These are phyloP conservation scores for Oryza meyeriana DNA, from an alignment of 176 grass and related monocot species.

Conservation along the genomic window DNA sequence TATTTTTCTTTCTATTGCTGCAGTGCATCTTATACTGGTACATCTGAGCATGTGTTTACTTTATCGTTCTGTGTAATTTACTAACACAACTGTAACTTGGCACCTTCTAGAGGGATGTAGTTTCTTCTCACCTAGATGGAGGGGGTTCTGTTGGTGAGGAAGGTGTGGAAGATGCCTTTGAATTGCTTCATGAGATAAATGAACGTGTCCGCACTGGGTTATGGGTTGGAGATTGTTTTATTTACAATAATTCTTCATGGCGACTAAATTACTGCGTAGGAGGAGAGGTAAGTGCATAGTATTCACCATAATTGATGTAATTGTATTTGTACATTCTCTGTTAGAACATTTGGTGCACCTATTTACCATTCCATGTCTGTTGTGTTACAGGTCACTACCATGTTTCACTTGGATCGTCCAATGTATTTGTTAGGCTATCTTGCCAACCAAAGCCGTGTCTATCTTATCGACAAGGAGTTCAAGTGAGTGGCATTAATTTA, in stretches of 20 bases:
- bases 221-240: slow-evolving; percentile 75
- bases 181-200: slow-evolving; percentile 69
- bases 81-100: not conserved
- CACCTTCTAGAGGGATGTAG: slow-evolving; percentile 52
- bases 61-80: slow-evolving; percentile 3
- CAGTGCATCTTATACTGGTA: not conserved
- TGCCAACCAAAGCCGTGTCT: slow-evolving; percentile 67
- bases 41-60: not conserved
- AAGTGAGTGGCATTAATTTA: slow-evolving; percentile 40
- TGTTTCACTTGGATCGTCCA: slow-evolving; percentile 74
- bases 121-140: slow-evolving; percentile 60
- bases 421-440: slow-evolving; percentile 79
- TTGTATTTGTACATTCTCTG: not conserved
- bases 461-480: slow-evolving; percentile 69
- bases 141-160: slow-evolving; percentile 52
- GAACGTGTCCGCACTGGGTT: slow-evolving; percentile 69
- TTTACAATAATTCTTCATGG: slow-evolving; percentile 77
- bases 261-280: slow-evolving; percentile 68
- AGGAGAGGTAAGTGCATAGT: slow-evolving; percentile 47
- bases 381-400: slow-evolving; percentile 55
- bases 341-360: not conserved
- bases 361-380: not conserved
- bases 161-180: slow-evolving; percentile 76
- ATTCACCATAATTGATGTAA: not conserved
- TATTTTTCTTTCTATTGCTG: not conserved